A percentile compares a stretch with the other conserved stretches of the same genome.
Evolutionary conservation across 805 yeast genomes (phyloP).

Genomic region (Clavispora carvajalis): DNA sequence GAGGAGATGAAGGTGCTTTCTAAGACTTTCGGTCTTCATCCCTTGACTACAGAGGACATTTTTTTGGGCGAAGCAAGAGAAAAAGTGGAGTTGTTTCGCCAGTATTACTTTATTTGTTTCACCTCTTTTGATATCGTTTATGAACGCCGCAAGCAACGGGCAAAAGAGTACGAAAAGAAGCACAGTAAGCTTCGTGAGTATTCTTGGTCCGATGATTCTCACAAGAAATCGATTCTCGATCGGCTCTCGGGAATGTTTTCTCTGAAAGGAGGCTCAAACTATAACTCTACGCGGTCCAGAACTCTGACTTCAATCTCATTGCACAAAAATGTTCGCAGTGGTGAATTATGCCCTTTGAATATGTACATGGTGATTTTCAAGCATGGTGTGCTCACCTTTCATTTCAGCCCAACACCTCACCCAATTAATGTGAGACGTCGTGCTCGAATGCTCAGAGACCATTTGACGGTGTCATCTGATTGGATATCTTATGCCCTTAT

Average conservation of each 20-base stretch:
- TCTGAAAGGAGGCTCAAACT: not conserved
- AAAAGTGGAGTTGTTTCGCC: constrained; percentile 45
- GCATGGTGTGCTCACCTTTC: constrained; percentile 89
- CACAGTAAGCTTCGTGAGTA: constrained; percentile 32
- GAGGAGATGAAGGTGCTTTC: constrained; percentile 92
- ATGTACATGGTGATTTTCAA: constrained; percentile 90
- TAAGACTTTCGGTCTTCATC: constrained; percentile 92
- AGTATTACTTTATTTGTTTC: constrained; percentile 89
- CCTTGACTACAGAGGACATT: constrained; percentile 93
- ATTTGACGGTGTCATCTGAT: constrained; percentile 84
- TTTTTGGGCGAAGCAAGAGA: constrained; percentile 91
- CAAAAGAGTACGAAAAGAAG: constrained; percentile 41
- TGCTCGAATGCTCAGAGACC: constrained; percentile 81
- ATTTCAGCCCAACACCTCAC: constrained; percentile 92
- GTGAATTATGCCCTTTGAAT: constrained; percentile 80
- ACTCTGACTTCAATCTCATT: constrained; percentile 8
- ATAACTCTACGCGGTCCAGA: not conserved
- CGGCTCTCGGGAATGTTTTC: not conserved
- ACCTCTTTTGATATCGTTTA: constrained; percentile 58
- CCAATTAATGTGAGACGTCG: constrained; percentile 93
- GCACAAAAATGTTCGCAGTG: constrained; percentile 33
- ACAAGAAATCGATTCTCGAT: not conserved
- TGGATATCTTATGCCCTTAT: constrained; percentile 97
- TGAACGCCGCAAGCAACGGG: constrained; percentile 54
- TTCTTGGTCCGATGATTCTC: not conserved